Base-by-base conservation (phyloP, 257 asterid genomes). In the Solanum sejunctum region DNA sequence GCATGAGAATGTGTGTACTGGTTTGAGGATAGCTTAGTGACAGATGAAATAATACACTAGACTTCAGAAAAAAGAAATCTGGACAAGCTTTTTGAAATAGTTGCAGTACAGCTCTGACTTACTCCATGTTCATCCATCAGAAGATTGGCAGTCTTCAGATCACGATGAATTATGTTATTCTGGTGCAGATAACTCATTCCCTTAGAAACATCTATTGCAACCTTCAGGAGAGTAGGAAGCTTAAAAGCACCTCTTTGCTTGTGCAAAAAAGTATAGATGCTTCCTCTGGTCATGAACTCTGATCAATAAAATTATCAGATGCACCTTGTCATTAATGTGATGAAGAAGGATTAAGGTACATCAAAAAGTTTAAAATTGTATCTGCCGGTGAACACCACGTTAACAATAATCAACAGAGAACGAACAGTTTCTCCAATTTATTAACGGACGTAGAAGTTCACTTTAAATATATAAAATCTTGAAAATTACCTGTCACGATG, bases 181-280 rank as follows among this genome's bases (percentile, higher is more conserved):
- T 90, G 92, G 88, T 90, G 92, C 89, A 90, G 84, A 88, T 90
- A 90, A 84, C 88, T 89, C 92, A 90, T 90, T 77, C 92, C 92
- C 72, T 88, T 90, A 45, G 88, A 87, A 83, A 88, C 88, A 86
- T 90, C 92, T 85, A 88, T 85, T 55, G 91, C 92, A 52, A 90
- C 92, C 86, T 85, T 88, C 69, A 90, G 86, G 52, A 90, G 60
- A 41, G 86, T 81, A 84, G 91, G 84, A 86, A 88, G 91, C 87
- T 88, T 88, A 86, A 87, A 88, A 45, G 28, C 67, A 66, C 91
- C 89, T 82, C 84, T 88, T 83, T 90, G 86, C 55, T 88, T 88
- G 86, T 87, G 91, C 71, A 90, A 85, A 70, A 87, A 88, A 43
- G 85, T 60, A 55, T 87, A 87, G 71, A 90, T 89, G 54, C 91